Evolutionary conservation across 1,284 basidiomycete species (phyloP).

Genomic region (Cutaneotrichosporon mucoides): DNA sequence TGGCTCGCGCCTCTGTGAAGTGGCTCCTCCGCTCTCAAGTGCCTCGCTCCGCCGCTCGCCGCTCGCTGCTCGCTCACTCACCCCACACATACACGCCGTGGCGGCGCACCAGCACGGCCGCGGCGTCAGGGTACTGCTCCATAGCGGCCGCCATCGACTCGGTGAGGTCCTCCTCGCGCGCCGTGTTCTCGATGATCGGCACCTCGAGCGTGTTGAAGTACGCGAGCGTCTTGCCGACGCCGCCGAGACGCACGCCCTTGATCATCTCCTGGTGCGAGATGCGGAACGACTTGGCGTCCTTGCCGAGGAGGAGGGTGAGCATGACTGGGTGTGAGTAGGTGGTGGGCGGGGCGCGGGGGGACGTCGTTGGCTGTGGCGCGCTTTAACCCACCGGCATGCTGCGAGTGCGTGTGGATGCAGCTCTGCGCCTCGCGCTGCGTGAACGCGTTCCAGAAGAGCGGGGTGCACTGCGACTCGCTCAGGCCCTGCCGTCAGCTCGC

Average conservation of each 20-base stretch:
- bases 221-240: constrained; percentile 64
- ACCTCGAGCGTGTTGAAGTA: constrained; percentile 79
- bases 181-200: constrained; percentile 84
- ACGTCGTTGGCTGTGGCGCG: no score
- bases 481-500: constrained; percentile 46
- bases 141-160: constrained; percentile 76
- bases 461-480: constrained; percentile 77
- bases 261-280: constrained; percentile 80
- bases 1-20: no score
- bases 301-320: constrained; percentile 69
- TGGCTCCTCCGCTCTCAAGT: no score
- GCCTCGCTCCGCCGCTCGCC: no score
- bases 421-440: constrained; percentile 65
- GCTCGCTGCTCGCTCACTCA: constrained; percentile 41
- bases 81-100: constrained; percentile 84
- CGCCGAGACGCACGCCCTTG: constrained; percentile 74
- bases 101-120: constrained; percentile 70
- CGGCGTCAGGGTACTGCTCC: constrained; percentile 68
- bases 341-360: no score
- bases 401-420: constrained; percentile 83
- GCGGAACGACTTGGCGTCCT: constrained; percentile 56
- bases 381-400: constrained; percentile 57
- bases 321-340: constrained; percentile 54
- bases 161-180: constrained; percentile 77
- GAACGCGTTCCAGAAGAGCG: constrained; percentile 87